Base-by-base conservation (phyloP, 345 rosid genomes). In the Eucalyptus sp. region DNA sequence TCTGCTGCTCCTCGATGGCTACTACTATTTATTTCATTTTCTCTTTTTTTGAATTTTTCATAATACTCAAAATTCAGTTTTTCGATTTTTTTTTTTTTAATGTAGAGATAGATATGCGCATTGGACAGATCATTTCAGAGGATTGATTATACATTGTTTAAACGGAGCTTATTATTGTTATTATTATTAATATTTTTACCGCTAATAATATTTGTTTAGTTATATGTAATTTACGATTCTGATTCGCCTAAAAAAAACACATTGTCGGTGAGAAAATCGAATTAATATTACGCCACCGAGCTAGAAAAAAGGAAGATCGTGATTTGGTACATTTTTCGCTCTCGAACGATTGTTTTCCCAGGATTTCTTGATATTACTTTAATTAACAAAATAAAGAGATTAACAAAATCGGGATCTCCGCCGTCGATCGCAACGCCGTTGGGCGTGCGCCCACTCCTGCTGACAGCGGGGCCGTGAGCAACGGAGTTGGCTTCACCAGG, bases 201-300 rank as follows among this genome's bases (percentile, higher is more conserved):
- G 0, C 8, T 51, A 51, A 6, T 50, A 50, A 50, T 50, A 50
- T 51, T 51, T 0, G 2, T 51, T 51, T 51, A 51, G 17, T 51
- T 16, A 7, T 51, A 43, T 0, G 22, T 33, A 2, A 71, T 37
- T 68, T 9, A 2, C 13, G 0, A 33, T 37, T 37, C 7, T 3
- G 27, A 71, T 17, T 71, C 3, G 0, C 27, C 3, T 37, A 33
- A 62, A 37, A 37, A 2, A 37, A 71, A 9, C 41, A 9, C 81
- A 71, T 18, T 18, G 7, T 18, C 0, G 7, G 6, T 1, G 0
- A 0, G 8, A 9, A 5, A 71, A 71, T 10, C 1, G 8, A 37
- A 71, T 37, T 71, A 33, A 71, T 51, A 51, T 17, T 0, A 51
- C 0, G 22, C 22, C 9, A 17, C 56, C 3, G 2, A 17, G 22